phyloP scores from a whole-genome alignment of 306 rosid species.

The Echinosophora koreensis region DNA sequence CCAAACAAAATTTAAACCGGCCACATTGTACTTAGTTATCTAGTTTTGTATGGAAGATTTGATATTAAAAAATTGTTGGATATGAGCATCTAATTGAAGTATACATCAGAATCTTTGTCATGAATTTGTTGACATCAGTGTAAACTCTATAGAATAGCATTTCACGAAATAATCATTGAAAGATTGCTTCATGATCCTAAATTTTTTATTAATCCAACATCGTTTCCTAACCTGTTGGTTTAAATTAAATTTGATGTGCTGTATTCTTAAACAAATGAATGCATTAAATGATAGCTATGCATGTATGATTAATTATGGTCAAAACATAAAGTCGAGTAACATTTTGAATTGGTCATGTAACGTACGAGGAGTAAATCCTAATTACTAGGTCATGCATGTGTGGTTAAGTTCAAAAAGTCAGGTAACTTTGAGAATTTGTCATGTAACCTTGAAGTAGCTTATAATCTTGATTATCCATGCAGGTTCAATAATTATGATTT shows the following conservation, averaged over 20 bases:
- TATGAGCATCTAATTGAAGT: neutral
- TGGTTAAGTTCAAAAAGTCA: neutral
- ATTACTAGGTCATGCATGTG: no score
- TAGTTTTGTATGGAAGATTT: neutral
- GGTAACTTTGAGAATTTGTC: neutral
- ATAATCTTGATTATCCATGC: neutral
- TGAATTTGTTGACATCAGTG: conserved; percentile 2
- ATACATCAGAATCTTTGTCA: neutral
- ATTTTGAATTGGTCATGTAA: neutral
- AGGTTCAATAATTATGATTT: neutral
- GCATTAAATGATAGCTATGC: neutral
- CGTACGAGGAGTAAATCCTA: no score
- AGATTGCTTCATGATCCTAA: neutral
- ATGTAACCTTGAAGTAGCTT: neutral
- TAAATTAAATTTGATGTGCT: no score
- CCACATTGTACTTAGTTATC: neutral
- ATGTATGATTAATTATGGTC: neutral
- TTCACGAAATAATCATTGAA: neutral
- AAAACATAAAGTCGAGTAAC: neutral
- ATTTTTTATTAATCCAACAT: neutral
- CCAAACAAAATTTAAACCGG: neutral
- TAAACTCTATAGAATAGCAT: neutral
- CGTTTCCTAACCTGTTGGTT: neutral
- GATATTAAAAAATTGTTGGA: neutral
- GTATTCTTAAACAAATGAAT: neutral